Evolutionary conservation across 805 yeast genomes (phyloP).

Genomic region (Candida loeiensis): DNA sequence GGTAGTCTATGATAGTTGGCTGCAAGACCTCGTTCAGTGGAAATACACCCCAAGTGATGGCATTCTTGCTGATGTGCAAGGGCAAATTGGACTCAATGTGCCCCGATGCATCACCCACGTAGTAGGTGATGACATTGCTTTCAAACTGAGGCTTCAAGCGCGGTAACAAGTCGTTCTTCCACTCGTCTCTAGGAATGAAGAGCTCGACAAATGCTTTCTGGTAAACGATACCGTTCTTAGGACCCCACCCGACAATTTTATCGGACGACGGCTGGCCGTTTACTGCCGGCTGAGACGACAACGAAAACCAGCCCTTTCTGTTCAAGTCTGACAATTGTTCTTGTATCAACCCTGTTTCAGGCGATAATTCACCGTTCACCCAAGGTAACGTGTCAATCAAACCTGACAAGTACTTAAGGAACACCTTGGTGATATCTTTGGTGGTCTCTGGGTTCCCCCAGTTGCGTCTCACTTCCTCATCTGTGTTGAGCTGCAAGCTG

Average conservation of each 20-base stretch:
- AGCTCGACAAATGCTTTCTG: constrained; percentile 90
- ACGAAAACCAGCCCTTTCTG: constrained; percentile 70
- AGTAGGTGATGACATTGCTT: constrained; percentile 62
- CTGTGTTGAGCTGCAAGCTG: constrained; percentile 64
- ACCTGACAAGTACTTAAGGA: constrained; percentile 69
- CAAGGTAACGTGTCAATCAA: constrained; percentile 83
- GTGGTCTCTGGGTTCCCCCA: constrained; percentile 77
- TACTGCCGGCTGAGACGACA: constrained; percentile 95
- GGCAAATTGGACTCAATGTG: constrained; percentile 59
- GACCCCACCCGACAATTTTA: constrained; percentile 96
- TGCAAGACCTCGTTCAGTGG: constrained; percentile 86
- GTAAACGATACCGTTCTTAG: constrained; percentile 78
- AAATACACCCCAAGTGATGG: constrained; percentile 98
- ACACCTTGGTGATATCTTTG: constrained; percentile 61
- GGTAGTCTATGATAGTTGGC: constrained; percentile 88
- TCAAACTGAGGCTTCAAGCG: constrained; percentile 38
- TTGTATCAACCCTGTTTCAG: constrained; percentile 91
- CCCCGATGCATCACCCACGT: constrained; percentile 62
- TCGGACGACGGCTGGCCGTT: constrained; percentile 77
- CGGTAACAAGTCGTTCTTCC: constrained; percentile 57
- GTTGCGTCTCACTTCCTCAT: constrained; percentile 58
- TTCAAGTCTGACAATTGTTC: constrained; percentile 83
- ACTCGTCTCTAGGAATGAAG: constrained; percentile 68
- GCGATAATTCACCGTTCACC: constrained; percentile 80
- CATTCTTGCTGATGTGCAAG: constrained; percentile 52